Base-by-base conservation (phyloP, 2,329 filamentous ascomycete species). In the Scedosporium apiospermum region DNA sequence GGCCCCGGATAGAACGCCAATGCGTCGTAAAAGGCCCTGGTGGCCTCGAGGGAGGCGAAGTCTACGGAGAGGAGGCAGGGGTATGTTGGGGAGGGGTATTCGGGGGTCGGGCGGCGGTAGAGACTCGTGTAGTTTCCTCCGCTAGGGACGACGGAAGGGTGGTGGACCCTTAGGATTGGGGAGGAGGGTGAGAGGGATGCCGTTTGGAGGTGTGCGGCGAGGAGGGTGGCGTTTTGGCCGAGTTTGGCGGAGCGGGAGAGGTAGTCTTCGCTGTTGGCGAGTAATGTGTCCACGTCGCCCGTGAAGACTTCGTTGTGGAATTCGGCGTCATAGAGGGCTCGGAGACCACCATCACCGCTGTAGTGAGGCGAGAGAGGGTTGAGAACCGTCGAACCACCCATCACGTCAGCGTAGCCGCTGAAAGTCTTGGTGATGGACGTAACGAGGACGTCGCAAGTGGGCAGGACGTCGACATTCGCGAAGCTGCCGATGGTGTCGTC, bases 391-490 rank as follows among this genome's bases (percentile, higher is more conserved):
- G 77, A 78, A n/a, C 79, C 83, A 41, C 73, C 82, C 73, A 85
- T 79, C 58, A 81, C 78, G 66, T 87, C 77, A 23, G 81, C 76
- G 64, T 78, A 78, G 16, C 84, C 84, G 64, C 74, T 82, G 67
- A 87, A 86, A 1, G 77, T 76, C 69, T 86, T 86, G n/a, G 82
- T 85, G 16, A 85, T 73, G 26, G 77, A 81, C 0, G 79, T 79
- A 16, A 82, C 66, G 34, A 86, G 64, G 0, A 83, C 69, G 65
- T 86, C 82, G 1, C 78, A 77, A 0, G 75, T 71, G 4, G 71
- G 66, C 3, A 83, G 69, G 41, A 86, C 69, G 67, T 86, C 80
- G 63, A 82, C 68, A 67, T 81, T 82, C 67, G 71, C 75, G 62
- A 79, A 79, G 30, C 74, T 75, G n/a, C 73, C 74, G 57, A 80